Conservation (phyloP, 2,329 filamentous ascomycete genomes). For the Cladorrhinum sp. region DNA sequence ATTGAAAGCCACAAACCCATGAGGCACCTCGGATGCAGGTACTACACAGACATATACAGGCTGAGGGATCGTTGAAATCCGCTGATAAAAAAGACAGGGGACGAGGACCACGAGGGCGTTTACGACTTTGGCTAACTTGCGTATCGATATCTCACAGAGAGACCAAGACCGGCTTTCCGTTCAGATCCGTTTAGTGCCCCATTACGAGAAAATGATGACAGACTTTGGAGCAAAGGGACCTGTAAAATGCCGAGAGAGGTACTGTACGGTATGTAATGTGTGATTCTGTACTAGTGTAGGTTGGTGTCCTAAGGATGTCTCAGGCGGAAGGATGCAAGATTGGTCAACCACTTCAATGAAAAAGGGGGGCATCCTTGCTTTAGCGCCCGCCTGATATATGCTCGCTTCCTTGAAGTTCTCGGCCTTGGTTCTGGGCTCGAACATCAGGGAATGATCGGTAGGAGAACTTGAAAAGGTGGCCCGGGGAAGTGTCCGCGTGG, state of each 20-base stretch:
- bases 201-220: slow-evolving; percentile 3
- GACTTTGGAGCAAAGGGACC: background rate
- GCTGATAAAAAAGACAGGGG: background rate
- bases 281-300: background rate
- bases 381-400: slow-evolving; percentile 19
- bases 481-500: slow-evolving; percentile 11
- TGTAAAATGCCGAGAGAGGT: background rate
- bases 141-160: slow-evolving; percentile 1
- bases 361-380: background rate
- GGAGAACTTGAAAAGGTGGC: slow-evolving; percentile 5
- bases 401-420: slow-evolving; percentile 18
- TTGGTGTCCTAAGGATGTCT: background rate
- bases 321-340: background rate
- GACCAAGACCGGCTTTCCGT: background rate
- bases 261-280: background rate
- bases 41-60: background rate
- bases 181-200: background rate
- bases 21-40: background rate
- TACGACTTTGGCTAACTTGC: background rate
- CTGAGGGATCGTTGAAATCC: background rate
- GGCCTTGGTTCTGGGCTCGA: slow-evolving; percentile 22
- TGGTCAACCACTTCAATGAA: background rate
- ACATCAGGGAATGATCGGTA: slow-evolving; percentile 4
- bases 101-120: background rate
- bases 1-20: background rate